Base-by-base conservation (phyloP, 2,329 filamentous ascomycete species). In the Botryotinia narcissicola region DNA sequence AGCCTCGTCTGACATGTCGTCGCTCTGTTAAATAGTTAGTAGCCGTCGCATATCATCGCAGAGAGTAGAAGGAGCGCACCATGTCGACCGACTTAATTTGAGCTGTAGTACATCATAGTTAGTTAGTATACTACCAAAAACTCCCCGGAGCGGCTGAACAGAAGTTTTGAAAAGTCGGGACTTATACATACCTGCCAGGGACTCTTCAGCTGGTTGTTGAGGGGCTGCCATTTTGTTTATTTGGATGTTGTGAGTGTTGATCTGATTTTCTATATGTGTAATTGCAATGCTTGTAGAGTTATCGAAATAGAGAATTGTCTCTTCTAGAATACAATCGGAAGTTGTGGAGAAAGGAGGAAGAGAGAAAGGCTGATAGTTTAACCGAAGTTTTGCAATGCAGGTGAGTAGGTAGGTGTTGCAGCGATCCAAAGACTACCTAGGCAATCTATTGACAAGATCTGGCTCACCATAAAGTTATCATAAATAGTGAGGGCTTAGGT, bases 81-180 rank as follows among this genome's bases (percentile, higher is more conserved):
- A 99, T 99, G 82, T 99, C 96, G 74, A 94, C 95, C 79, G 95
- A 97, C 87, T 99, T 99, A 84, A 99, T 91, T 85, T 97, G 94
- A 76, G 94, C 96, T 99, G 69, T 64, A 48, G 64, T 29, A 59
- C 18, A 59, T 42, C 70, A 57, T 60, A 54, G n/a, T 77, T 75
- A 78, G 77, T 72, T n/a, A 51, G 46, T 18, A 54, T 48, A 46
- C 35, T 14, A 32, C 18, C 22, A 57, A 25, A 22, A 37, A 25
- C 7, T 35, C 25, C 48, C 22, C 32, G 18, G 37, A 25, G 20
- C 35, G 20, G 66, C 37, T 32, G 37, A 25, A 40, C 14, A 57
- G 37, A 57, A 4, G 48, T 25, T 6, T 42, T 40, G 25, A 29
- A 57, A 42, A 20, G 35, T 57, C 16, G 10, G 37, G 66, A 68